These are phyloP conservation scores for Spinacia oleracea DNA, from an alignment of 179 eudicot genomes.

Conservation along the genomic window DNA sequence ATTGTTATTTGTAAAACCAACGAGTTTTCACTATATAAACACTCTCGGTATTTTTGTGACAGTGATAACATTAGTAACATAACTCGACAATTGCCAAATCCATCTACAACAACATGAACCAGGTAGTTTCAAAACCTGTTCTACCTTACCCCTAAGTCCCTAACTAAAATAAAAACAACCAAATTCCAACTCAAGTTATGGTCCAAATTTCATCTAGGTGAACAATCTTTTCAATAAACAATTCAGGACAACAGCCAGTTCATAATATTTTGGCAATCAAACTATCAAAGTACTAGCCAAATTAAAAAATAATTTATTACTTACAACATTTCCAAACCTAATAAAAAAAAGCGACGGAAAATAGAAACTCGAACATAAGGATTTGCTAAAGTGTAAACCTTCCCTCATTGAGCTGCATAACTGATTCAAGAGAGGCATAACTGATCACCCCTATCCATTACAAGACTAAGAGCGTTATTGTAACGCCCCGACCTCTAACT, in stretches of 20 bases:
- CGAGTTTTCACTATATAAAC: background rate
- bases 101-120: too few relatives aligned
- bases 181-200: background rate
- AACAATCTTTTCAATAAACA: background rate
- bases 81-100: background rate
- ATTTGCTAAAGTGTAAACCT: constrained; percentile 96
- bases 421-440: constrained; percentile 77
- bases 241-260: background rate
- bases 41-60: background rate
- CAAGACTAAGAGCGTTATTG: constrained; percentile 60
- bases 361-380: constrained; percentile 69
- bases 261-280: background rate
- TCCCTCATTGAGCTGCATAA: constrained; percentile 82
- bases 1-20: too few relatives aligned
- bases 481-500: too few relatives aligned
- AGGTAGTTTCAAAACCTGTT: background rate
- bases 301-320: background rate
- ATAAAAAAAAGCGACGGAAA: background rate
- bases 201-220: background rate
- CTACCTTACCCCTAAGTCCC: background rate
- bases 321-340: background rate
- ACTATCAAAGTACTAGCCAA: background rate
- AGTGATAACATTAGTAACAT: background rate
- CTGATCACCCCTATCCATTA: constrained; percentile 83
- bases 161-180: background rate